Evolutionary conservation across 305 asterid species (phyloP), one percentile per base, ranked within the genome.

Genomic region (Fraxinus sp.): DNA sequence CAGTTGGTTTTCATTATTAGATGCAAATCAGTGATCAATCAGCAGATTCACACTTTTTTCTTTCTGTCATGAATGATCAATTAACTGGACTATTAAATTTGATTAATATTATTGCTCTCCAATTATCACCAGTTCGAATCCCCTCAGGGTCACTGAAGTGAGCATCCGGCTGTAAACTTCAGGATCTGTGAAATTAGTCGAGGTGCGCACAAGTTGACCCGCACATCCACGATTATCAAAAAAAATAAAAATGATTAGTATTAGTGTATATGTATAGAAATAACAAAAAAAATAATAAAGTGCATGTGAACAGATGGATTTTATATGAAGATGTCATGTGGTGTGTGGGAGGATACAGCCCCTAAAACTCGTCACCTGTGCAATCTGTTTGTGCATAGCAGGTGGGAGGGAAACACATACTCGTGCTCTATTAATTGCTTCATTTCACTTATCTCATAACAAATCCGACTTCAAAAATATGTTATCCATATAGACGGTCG

Each of bases 251-350:
- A 22, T 22, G 24, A 22, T 22, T 22, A 22, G 28, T 26, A 9
- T 64, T 64, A 66, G 72, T 64, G 32, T 16, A 22, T 6, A 22
- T 62, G 32, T 1, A 62, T 22, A 5, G 28, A 59, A 59, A 62
- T 62, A 7, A 62, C 4, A 62, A 62, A 20, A 7, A 62, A 20
- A 22, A 22, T 22, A 18, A 62, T 66, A 66, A 28, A 24, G 30
- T 24, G 64, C 90, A 87, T 79, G 90, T 85, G 90, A 83, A 26
- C 46, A 64, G 78, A 55, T 82, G 62, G 55, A 76, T 18, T 70
- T 39, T 74, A 80, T 81, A 24, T 57, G 81, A 74, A 79, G 81
- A 85, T 83, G 86, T 81, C 83, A 83, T 81, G 84, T 83, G 81
- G 62, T 33, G 13, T 74, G 20, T n/a, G 83, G 70, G 28, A 59